A percentile compares a stretch with the other conserved stretches of the same genome.
phyloP scores from a whole-genome alignment of 1,139 yeast species.

The Suzukiozyma palmioleophila region DNA sequence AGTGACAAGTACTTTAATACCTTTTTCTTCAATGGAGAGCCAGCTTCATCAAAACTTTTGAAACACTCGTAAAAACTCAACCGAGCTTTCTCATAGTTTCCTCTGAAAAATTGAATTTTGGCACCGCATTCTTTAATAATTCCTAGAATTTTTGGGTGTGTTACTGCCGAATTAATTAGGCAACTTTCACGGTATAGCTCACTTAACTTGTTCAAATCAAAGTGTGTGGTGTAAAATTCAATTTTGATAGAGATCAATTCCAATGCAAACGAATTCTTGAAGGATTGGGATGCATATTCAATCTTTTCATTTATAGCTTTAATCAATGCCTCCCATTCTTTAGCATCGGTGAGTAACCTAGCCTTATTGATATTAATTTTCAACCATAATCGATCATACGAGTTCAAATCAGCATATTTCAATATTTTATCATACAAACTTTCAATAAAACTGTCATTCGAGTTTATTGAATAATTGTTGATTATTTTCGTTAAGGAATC shows the following conservation, averaged over 20 bases:
- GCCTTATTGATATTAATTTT: constrained; percentile 31
- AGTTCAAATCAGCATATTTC: constrained; percentile 12
- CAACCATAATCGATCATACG: constrained; percentile 5
- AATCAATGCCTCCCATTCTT: constrained; percentile 38
- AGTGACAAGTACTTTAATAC: constrained; percentile 61
- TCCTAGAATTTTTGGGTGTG: constrained; percentile 73
- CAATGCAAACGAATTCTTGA: constrained; percentile 43
- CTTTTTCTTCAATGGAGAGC: constrained; percentile 51
- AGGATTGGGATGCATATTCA: constrained; percentile 36
- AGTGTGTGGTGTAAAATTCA: constrained; percentile 31
- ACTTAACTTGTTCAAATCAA: constrained; percentile 36
- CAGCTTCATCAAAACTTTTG: constrained; percentile 76
- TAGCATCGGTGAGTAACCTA: constrained; percentile 50
- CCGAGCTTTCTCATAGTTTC: constrained; percentile 59
- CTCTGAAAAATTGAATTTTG: constrained; percentile 56
- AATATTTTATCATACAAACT: constrained; percentile 27
- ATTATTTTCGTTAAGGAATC: constrained; percentile 58
- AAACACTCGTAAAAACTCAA: constrained; percentile 68
- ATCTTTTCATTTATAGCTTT: constrained; percentile 36
- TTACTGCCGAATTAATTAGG: constrained; percentile 55
- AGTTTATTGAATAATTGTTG: constrained; percentile 36
- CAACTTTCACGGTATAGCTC: constrained; percentile 47
- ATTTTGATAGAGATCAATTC: constrained; percentile 69
- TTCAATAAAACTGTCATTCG: constrained; percentile 22
- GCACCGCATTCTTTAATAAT: constrained; percentile 75